phyloP scores from a whole-genome alignment of 306 rosid genomes.

The Quercus agrifolia region DNA sequence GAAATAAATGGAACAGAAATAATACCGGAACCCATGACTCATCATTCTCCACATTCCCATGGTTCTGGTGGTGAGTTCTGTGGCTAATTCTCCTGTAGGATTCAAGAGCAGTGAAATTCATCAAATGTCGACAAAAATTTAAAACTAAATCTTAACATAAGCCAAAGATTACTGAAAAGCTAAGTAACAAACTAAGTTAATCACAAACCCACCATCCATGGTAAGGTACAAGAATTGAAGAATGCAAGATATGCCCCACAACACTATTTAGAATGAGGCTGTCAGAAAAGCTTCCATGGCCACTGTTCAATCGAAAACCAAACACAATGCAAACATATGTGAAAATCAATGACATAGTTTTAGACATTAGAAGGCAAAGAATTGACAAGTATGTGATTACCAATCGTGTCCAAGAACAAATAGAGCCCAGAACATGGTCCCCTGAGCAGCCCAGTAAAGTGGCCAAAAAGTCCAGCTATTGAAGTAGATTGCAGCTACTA shows the following conservation, averaged over 20 bases:
- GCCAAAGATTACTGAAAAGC: not conserved
- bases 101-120: not conserved
- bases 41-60: conserved; percentile 91
- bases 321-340: not conserved
- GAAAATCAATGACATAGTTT: not conserved
- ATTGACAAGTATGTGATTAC: conserved; percentile 23
- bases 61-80: conserved; percentile 96
- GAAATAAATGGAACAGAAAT: not conserved
- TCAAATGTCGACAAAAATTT: not conserved
- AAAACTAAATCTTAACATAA: conserved; percentile 6
- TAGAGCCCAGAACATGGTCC: conserved; percentile 97
- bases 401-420: conserved; percentile 98
- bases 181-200: not conserved
- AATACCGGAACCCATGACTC: conserved; percentile 97
- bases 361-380: not conserved
- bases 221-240: conserved; percentile 84
- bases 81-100: conserved; percentile 88
- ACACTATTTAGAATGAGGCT: conserved; percentile 43
- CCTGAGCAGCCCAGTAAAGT: conserved; percentile 77
- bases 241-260: conserved; percentile 89
- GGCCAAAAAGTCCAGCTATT: conserved; percentile 64
- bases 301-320: conserved; percentile 44
- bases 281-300: conserved; percentile 98
- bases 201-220: conserved; percentile 73
- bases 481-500: conserved; percentile 39